Percentiles rank a stretch among this genome's conserved stretches.
phyloP scores from a whole-genome alignment of 495 filamentous ascomycete genomes.

The Hyaloscypha bicolor region DNA sequence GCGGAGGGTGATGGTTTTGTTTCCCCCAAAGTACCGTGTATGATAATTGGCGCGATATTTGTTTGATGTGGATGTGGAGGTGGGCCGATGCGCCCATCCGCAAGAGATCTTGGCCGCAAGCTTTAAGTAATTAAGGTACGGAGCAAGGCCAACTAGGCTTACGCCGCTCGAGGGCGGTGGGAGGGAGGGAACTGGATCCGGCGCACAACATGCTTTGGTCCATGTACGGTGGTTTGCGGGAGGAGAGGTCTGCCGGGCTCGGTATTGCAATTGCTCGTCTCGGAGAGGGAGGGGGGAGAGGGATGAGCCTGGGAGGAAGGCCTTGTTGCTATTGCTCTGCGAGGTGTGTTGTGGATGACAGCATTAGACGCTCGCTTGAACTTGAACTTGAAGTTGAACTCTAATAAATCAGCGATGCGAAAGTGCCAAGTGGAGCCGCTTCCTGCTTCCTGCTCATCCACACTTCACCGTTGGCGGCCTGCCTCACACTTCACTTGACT shows the following conservation, averaged over 20 bases:
- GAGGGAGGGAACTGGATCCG: not conserved
- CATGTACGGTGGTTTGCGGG: too few relatives aligned
- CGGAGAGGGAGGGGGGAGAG: not conserved
- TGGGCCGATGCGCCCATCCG: not conserved
- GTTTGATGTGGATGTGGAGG: conserved; percentile 1
- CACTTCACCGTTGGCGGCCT: too few relatives aligned
- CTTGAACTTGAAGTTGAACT: not conserved
- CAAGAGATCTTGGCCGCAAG: not conserved
- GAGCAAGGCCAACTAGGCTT: not conserved
- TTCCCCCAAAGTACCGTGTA: not conserved
- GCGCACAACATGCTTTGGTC: too few relatives aligned
- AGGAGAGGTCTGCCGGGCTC: conserved; percentile 1
- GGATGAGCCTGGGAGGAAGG: not conserved
- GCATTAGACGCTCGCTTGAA: not conserved
- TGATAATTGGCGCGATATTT: conserved; percentile 26
- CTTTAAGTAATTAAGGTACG: not conserved
- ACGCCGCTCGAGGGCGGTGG: not conserved
- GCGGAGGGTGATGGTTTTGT: not conserved
- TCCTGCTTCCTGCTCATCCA: too few relatives aligned
- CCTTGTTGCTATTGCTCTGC: not conserved
- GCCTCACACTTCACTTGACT: too few relatives aligned
- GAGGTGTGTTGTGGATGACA: not conserved
- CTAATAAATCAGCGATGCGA: too few relatives aligned
- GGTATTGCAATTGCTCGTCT: not conserved
- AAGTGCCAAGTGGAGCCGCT: too few relatives aligned